Evolutionary conservation across 2,329 filamentous ascomycete species (phyloP).

Genomic region (Fusarium compactum): DNA sequence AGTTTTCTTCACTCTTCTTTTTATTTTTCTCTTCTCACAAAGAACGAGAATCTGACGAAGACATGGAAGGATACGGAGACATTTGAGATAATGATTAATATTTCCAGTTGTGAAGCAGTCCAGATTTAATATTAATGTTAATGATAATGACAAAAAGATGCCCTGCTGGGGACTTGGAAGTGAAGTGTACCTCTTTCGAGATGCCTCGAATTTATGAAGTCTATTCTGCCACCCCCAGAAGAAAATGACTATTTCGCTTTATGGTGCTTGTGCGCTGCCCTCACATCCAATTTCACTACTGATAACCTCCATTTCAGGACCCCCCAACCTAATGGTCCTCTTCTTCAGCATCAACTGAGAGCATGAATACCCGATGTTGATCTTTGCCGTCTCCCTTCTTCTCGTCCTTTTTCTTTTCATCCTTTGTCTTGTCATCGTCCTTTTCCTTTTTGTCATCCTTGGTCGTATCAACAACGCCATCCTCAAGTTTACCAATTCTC

Average conservation of each 20-base stretch:
- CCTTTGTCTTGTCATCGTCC: constrained; percentile 28
- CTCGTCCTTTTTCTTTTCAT: constrained; percentile 11
- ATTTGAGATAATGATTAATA: constrained; percentile 31
- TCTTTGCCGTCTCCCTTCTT: constrained; percentile 36
- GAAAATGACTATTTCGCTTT: neutral
- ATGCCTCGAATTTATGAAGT: neutral
- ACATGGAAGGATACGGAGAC: constrained; percentile 13
- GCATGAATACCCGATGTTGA: constrained; percentile 49
- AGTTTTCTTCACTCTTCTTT: neutral
- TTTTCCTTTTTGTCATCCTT: constrained; percentile 49
- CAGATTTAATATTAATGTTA: constrained; percentile 34
- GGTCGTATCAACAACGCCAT: constrained; percentile 54
- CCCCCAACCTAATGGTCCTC: constrained; percentile 22
- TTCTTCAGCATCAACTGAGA: constrained; percentile 51
- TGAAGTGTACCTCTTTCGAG: neutral
- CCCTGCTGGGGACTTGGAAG: neutral
- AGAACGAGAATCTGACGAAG: constrained; percentile 6
- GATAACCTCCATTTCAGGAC: neutral
- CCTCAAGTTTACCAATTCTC: constrained; percentile 53
- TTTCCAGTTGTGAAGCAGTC: constrained; percentile 25
- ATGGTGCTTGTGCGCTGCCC: neutral
- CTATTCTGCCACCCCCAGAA: neutral
- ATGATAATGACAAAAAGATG: constrained; percentile 18
- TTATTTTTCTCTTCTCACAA: constrained; percentile 7
- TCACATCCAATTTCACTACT: neutral